phyloP scores from a whole-genome alignment of 2,329 filamentous ascomycete genomes.

The Arthrobotrys musiformis region DNA sequence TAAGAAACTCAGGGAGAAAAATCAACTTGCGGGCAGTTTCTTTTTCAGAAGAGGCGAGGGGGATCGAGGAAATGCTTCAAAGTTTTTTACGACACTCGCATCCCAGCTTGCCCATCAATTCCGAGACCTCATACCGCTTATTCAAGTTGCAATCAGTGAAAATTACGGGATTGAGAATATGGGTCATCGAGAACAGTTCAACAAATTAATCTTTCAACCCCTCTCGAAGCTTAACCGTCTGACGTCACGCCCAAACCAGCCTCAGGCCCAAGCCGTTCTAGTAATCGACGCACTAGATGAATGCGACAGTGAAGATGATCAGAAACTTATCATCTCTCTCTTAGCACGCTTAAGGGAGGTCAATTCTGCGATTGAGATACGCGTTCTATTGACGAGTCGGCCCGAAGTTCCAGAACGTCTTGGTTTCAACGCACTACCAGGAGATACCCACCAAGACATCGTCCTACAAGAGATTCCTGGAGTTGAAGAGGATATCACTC shows the following conservation, averaged over 20 bases:
- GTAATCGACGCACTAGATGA: slow-evolving; percentile 62
- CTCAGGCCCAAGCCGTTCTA: slow-evolving; percentile 17
- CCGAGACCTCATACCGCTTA: not conserved
- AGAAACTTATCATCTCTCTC: slow-evolving; percentile 59
- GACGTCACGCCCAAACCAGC: not conserved
- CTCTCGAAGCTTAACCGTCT: slow-evolving; percentile 56
- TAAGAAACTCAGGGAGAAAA: not conserved
- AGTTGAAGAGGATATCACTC: slow-evolving; percentile 60
- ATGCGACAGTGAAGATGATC: slow-evolving; percentile 61
- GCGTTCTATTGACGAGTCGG: slow-evolving; percentile 58
- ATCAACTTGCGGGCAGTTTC: not conserved
- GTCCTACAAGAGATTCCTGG: slow-evolving; percentile 39
- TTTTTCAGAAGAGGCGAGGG: not conserved
- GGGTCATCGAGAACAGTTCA: slow-evolving; percentile 63
- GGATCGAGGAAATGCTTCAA: slow-evolving; percentile 31
- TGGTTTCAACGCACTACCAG: slow-evolving; percentile 52
- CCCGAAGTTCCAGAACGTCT: slow-evolving; percentile 57
- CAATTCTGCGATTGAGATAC: slow-evolving; percentile 34
- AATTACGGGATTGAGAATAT: slow-evolving; percentile 54
- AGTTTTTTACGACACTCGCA: slow-evolving; percentile 50
- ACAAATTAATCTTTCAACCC: slow-evolving; percentile 63
- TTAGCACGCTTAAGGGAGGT: slow-evolving; percentile 37
- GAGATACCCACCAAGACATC: slow-evolving; percentile 33
- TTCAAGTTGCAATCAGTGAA: slow-evolving; percentile 15
- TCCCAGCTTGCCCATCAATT: not conserved